A percentile compares a stretch with the other conserved stretches of the same genome.
Conservation (phyloP, 352 stramenopile genomes). For the Pythium oligandrum region DNA sequence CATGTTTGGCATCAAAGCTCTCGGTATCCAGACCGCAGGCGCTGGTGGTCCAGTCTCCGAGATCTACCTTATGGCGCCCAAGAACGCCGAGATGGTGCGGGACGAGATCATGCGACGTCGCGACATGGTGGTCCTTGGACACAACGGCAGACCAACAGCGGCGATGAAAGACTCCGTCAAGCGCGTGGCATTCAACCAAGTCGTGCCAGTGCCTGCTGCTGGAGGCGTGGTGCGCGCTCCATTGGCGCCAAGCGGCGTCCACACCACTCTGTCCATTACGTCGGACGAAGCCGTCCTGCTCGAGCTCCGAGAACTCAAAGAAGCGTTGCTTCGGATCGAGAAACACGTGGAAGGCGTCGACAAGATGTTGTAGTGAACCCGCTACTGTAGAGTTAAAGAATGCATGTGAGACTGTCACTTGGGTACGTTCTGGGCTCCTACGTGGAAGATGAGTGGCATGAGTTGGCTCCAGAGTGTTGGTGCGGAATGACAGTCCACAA, state of each 20-base stretch:
- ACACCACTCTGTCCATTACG: background rate
- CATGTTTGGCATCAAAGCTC: conserved; percentile 8
- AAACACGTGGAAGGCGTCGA: conserved; percentile 6
- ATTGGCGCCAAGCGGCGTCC: background rate
- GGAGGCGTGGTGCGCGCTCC: conserved; percentile 1
- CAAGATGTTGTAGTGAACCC: background rate
- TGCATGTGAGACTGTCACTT: no score
- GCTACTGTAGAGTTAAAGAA: no score
- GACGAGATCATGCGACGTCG: conserved; percentile 14
- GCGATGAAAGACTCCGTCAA: no score
- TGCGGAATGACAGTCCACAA: no score
- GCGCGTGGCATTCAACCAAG: no score
- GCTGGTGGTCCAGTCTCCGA: conserved; percentile 1
- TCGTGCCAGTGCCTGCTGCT: background rate
- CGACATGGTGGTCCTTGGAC: conserved; percentile 11
- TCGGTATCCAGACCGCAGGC: conserved; percentile 12
- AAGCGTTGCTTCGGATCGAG: conserved; percentile 9
- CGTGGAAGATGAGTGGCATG: no score
- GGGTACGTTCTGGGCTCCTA: no score
- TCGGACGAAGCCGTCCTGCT: background rate
- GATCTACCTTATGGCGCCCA: conserved; percentile 8
- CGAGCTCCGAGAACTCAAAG: conserved; percentile 15
- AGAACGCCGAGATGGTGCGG: conserved; percentile 17
- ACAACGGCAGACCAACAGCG: background rate
- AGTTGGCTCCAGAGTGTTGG: no score